A percentile compares a stretch with the other conserved stretches of the same genome.
These are phyloP conservation scores for Aphanomyces euteiches DNA, from an alignment of 352 stramenopile species.

Conservation along the genomic window DNA sequence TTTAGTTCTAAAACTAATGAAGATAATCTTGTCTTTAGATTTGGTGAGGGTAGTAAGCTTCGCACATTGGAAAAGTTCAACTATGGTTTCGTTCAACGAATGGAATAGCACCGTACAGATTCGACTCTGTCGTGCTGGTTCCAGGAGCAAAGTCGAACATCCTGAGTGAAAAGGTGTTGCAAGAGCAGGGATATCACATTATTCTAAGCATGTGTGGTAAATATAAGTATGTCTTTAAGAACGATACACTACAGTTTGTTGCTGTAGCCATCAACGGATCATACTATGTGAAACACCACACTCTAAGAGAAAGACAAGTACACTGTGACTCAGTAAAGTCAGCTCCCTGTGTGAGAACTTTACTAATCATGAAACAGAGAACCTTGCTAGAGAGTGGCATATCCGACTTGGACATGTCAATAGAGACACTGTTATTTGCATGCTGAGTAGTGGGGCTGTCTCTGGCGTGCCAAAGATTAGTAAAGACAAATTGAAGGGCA, in stretches of 20 bases:
- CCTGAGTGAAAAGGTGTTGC: neutral
- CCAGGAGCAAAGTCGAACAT: conserved; percentile 4
- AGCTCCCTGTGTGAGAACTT: neutral
- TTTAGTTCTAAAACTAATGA: neutral
- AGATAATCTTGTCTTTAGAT: neutral
- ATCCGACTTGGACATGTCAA: neutral
- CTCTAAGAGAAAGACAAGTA: neutral
- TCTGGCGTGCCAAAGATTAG: no score
- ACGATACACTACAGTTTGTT: neutral
- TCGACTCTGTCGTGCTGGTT: conserved; percentile 1
- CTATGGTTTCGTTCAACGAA: neutral
- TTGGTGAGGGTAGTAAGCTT: conserved; percentile 4
- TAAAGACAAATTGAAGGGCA: neutral
- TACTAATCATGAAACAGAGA: neutral
- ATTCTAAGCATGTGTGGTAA: neutral
- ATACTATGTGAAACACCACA: neutral
- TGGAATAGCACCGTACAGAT: neutral
- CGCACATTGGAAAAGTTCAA: neutral
- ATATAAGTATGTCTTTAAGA: conserved; percentile 8
- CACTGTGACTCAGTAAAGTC: neutral
- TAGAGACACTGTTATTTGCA: neutral
- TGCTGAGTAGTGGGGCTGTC: no score
- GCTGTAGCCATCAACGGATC: neutral
- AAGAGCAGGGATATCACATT: neutral
- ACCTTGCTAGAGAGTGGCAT: neutral